A percentile compares a stretch with the other conserved stretches of the same genome.
These are phyloP conservation scores for Alternaria arbusti DNA, from an alignment of 2,329 filamentous ascomycete genomes.

Conservation along the genomic window DNA sequence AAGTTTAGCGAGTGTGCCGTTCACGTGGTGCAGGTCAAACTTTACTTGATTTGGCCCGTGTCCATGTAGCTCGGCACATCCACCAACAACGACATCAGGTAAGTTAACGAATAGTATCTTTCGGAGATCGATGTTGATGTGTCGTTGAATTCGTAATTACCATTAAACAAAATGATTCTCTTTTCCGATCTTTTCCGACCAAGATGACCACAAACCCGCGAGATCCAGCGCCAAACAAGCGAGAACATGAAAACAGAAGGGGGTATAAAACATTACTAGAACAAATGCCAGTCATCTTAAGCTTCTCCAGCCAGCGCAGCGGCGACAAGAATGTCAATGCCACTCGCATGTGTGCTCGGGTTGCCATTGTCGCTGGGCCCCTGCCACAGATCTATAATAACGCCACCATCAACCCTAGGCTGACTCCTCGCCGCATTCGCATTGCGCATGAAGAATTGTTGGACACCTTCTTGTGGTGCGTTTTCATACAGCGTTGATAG, in stretches of 20 bases:
- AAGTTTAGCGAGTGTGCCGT: neutral
- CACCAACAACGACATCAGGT: neutral
- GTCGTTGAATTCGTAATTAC: neutral
- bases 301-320: constrained; percentile 22
- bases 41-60: neutral
- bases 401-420: constrained; percentile 47
- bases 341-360: constrained; percentile 67
- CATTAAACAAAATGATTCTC: constrained; percentile 1
- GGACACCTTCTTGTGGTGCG: constrained; percentile 25
- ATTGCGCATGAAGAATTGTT: constrained; percentile 42
- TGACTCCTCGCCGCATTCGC: constrained; percentile 41
- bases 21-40: neutral
- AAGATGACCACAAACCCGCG: neutral
- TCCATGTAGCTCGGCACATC: neutral
- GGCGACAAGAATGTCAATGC: constrained; percentile 69
- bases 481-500: constrained; percentile 38
- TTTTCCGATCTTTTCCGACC: neutral
- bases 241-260: neutral
- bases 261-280: constrained; percentile 13
- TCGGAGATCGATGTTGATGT: neutral
- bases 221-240: constrained; percentile 1
- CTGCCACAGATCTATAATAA: constrained; percentile 65
- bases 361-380: constrained; percentile 60
- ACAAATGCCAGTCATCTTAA: neutral
- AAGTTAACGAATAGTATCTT: neutral